phyloP scores from a whole-genome alignment of 345 rosid genomes.

The Carallia pectinifolia region DNA sequence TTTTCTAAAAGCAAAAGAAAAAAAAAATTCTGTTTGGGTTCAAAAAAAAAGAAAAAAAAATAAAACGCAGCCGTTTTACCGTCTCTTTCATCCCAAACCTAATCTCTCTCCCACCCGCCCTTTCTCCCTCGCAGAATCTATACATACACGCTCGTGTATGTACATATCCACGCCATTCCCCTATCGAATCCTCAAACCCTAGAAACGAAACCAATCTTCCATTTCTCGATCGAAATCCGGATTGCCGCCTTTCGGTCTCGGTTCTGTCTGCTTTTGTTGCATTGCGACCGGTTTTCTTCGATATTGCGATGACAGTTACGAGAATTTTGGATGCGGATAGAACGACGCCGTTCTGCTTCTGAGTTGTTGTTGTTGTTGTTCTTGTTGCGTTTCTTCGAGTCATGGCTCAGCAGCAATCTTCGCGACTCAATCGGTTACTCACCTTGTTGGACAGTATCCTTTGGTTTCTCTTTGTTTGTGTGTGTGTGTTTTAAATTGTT shows the following conservation, averaged over 20 bases:
- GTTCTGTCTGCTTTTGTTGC: background rate
- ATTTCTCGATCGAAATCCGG: too few species aligned
- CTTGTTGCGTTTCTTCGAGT: too few species aligned
- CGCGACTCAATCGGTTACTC: conserved; percentile 91
- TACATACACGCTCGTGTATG: background rate
- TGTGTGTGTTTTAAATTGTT: background rate
- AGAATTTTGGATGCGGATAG: conserved; percentile 12
- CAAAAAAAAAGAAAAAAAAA: too few species aligned
- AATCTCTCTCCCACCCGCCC: background rate
- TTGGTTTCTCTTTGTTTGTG: background rate
- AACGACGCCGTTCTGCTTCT: background rate
- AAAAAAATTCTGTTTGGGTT: background rate
- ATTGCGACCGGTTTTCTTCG: too few species aligned
- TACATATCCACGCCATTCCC: too few species aligned
- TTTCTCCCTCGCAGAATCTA: background rate
- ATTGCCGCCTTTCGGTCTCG: background rate
- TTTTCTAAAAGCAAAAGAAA: background rate
- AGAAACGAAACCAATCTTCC: too few species aligned
- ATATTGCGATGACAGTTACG: background rate
- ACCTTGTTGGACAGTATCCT: conserved; percentile 98
- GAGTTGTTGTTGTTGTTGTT: background rate
- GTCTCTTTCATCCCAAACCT: background rate
- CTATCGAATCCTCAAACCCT: background rate
- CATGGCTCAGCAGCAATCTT: conserved; percentile 90
- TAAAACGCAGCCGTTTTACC: conserved; percentile 4